Conservation (phyloP, 2,329 filamentous ascomycete genomes). For the Teratosphaeriaceae sp. region DNA sequence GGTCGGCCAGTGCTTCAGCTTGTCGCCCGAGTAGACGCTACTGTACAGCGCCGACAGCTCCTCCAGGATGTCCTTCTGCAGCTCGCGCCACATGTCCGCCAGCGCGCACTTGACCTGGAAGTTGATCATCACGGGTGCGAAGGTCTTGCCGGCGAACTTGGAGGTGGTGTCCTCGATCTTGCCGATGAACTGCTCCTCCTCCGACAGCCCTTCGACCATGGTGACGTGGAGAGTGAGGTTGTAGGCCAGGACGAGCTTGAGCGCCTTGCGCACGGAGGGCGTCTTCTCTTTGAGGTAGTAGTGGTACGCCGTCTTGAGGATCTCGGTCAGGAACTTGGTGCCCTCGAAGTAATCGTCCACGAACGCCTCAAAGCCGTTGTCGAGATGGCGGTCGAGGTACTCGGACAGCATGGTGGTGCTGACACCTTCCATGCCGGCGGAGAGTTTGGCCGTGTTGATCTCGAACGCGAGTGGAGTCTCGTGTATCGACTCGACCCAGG, state of each 20-base stretch:
- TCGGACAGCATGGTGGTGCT: constrained; percentile 74
- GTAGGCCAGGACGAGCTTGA: constrained; percentile 93
- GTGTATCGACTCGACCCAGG: constrained; percentile 82
- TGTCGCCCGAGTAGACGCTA: constrained; percentile 95
- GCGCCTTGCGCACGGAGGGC: constrained; percentile 85
- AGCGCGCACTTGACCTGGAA: constrained; percentile 98
- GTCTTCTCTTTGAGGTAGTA: constrained; percentile 86
- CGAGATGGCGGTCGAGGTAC: constrained; percentile 92
- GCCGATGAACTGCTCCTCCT: constrained; percentile 70
- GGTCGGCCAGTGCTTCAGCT: constrained; percentile 97
- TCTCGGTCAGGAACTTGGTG: constrained; percentile 89
- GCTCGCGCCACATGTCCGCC: constrained; percentile 95
- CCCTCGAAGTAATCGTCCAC: constrained; percentile 96
- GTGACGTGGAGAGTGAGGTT: constrained; percentile 93
- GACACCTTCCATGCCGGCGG: constrained; percentile 83
- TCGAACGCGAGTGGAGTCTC: constrained; percentile 75
- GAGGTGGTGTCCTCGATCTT: constrained; percentile 81
- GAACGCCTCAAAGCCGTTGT: constrained; percentile 84
- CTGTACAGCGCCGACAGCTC: constrained; percentile 89
- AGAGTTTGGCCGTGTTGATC: constrained; percentile 79
- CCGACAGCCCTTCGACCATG: constrained; percentile 81
- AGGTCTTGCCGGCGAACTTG: constrained; percentile 81
- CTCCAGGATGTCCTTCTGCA: constrained; percentile 93
- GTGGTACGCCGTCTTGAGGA: constrained; percentile 91
- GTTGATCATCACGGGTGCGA: constrained; percentile 98